Evolutionary conservation across 1,284 basidiomycete species (phyloP).

Genomic region (Ceratobasidium papillatum): DNA sequence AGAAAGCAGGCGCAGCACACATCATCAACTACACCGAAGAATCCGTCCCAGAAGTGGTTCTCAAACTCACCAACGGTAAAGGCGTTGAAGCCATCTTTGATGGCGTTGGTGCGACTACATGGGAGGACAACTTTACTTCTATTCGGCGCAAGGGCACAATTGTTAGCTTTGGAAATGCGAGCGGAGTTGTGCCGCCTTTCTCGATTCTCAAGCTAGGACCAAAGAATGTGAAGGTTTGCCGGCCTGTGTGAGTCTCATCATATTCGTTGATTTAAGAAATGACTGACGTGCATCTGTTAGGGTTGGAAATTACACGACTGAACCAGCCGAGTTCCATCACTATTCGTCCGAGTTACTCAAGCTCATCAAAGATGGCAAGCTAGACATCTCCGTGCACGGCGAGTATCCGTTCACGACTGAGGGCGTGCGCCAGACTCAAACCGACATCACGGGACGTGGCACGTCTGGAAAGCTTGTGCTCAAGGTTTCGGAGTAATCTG

Average conservation of each 20-base stretch:
- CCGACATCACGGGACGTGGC: slow-evolving; percentile 78
- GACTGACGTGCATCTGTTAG: slow-evolving; percentile 37
- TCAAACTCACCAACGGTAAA: slow-evolving; percentile 81
- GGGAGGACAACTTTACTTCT: slow-evolving; percentile 83
- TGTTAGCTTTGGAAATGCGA: slow-evolving; percentile 92
- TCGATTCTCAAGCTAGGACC: slow-evolving; percentile 74
- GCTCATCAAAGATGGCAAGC: slow-evolving; percentile 64
- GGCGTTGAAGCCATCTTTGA: slow-evolving; percentile 92
- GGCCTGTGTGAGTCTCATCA: slow-evolving; percentile 68
- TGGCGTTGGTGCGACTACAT: slow-evolving; percentile 82
- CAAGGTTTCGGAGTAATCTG: slow-evolving; percentile 57
- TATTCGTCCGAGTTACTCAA: slow-evolving; percentile 76
- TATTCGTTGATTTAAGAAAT: slow-evolving; percentile 1
- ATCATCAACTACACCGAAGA: slow-evolving; percentile 80
- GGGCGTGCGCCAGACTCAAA: slow-evolving; percentile 80
- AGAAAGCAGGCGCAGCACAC: slow-evolving; percentile 82
- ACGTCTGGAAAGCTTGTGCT: slow-evolving; percentile 86
- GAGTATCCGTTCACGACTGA: slow-evolving; percentile 87
- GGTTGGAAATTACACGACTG: slow-evolving; percentile 66
- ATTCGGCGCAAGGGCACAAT: slow-evolving; percentile 83
- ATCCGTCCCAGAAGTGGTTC: slow-evolving; percentile 74
- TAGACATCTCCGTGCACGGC: slow-evolving; percentile 78
- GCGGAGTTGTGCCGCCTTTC: slow-evolving; percentile 79
- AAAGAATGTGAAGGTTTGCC: slow-evolving; percentile 84
- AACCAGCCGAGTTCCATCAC: slow-evolving; percentile 72